Evolutionary conservation across 2,329 filamentous ascomycete genomes (phyloP).

Genomic region (Colletotrichum sp.): DNA sequence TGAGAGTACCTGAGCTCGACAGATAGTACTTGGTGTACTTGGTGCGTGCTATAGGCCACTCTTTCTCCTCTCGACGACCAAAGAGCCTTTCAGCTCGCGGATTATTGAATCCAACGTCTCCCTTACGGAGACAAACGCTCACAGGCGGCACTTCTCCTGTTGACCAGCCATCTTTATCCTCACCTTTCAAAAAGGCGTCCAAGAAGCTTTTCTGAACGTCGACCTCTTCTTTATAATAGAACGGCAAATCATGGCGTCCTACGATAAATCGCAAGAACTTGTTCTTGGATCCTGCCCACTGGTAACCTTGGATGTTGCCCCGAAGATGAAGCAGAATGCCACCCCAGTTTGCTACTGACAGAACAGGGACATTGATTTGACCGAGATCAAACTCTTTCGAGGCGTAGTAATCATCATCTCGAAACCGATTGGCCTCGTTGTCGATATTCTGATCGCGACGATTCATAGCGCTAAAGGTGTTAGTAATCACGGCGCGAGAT

Average conservation of each 20-base stretch:
- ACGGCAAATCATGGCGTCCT: constrained; percentile 73
- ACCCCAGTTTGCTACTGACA: constrained; percentile 74
- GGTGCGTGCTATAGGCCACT: constrained; percentile 72
- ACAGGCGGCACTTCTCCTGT: constrained; percentile 65
- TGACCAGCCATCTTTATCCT: constrained; percentile 66
- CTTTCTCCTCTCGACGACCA: constrained; percentile 57
- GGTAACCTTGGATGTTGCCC: constrained; percentile 71
- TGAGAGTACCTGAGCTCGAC: no score
- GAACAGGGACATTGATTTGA: constrained; percentile 70
- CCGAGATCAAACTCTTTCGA: constrained; percentile 68
- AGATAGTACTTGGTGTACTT: constrained; percentile 67
- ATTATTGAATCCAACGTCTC: constrained; percentile 71
- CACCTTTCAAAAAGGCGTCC: constrained; percentile 72
- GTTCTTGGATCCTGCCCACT: constrained; percentile 65
- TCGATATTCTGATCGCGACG: constrained; percentile 51
- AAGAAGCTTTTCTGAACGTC: constrained; percentile 71
- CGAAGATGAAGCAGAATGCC: constrained; percentile 72
- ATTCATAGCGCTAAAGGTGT: constrained; percentile 51
- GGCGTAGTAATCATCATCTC: constrained; percentile 68
- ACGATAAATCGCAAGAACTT: constrained; percentile 75
- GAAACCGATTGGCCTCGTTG: constrained; percentile 57
- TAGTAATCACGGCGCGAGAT: constrained; percentile 21
- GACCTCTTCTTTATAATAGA: constrained; percentile 74
- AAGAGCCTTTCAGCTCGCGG: constrained; percentile 63
- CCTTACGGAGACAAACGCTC: constrained; percentile 65